Evolutionary conservation across 2,329 filamentous ascomycete genomes (phyloP).

Genomic region (Westerdykella sp.): DNA sequence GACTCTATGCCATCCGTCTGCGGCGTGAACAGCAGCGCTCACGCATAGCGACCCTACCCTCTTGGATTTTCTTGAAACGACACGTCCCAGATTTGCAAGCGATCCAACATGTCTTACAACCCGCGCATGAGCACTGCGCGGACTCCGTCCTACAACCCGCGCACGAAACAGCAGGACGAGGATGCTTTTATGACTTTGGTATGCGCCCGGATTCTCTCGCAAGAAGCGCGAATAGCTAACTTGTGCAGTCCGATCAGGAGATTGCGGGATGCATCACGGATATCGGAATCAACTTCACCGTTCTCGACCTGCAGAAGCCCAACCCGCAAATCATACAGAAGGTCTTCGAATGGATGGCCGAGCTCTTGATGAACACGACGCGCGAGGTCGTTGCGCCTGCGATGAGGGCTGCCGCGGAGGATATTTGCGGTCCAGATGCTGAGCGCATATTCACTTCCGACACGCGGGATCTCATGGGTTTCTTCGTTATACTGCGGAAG

Average conservation of each 20-base stretch:
- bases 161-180: constrained; percentile 39
- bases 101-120: constrained; percentile 43
- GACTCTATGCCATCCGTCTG: no score
- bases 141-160: constrained; percentile 36
- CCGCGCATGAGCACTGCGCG: constrained; percentile 48
- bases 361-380: constrained; percentile 87
- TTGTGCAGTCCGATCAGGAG: constrained; percentile 58
- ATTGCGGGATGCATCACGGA: constrained; percentile 97
- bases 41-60: constrained; percentile 1
- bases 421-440: constrained; percentile 74
- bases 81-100: neutral
- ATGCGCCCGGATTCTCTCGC: constrained; percentile 8
- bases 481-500: constrained; percentile 76
- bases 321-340: constrained; percentile 93
- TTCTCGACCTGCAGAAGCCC: constrained; percentile 85
- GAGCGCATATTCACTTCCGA: constrained; percentile 75
- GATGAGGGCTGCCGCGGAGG: constrained; percentile 86
- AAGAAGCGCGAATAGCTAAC: constrained; percentile 11
- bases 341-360: constrained; percentile 96
- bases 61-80: neutral
- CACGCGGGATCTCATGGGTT: constrained; percentile 90
- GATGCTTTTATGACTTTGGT: constrained; percentile 49
- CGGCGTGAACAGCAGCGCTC: neutral
- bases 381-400: constrained; percentile 90
- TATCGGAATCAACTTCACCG: constrained; percentile 83